Conservation (phyloP, 345 rosid species). For the Firmiana major region DNA sequence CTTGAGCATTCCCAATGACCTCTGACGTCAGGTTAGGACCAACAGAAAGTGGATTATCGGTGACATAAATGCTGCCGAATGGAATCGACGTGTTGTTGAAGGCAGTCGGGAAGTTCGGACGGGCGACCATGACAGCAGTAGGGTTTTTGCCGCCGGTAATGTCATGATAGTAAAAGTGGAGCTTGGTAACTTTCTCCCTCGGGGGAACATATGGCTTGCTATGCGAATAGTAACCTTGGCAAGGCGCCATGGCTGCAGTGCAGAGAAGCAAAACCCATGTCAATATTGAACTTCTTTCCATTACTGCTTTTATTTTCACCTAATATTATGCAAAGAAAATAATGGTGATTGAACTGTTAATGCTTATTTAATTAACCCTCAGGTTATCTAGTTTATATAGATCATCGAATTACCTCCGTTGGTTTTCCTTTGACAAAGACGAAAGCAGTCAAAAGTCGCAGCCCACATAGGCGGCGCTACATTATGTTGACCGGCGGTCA, state of each 20-base stretch:
- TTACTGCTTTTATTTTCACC: neutral
- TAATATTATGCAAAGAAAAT: neutral
- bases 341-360: neutral
- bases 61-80: constrained; percentile 32
- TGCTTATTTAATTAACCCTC: neutral
- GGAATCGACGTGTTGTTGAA: neutral
- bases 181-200: neutral
- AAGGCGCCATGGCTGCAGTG: neutral
- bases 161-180: constrained; percentile 33
- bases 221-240: neutral
- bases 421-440: neutral
- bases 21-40: constrained; percentile 32
- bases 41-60: constrained; percentile 34
- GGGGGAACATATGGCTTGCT: neutral
- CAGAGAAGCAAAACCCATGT: neutral
- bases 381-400: neutral
- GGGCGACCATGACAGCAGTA: constrained; percentile 23
- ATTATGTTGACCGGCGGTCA: too few species aligned
- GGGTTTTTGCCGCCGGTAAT: constrained; percentile 23
- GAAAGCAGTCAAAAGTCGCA: too few species aligned
- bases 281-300: neutral
- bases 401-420: neutral
- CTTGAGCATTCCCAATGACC: constrained; percentile 42
- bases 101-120: constrained; percentile 8
- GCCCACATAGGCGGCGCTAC: too few species aligned